phyloP scores from a whole-genome alignment of 2,329 filamentous ascomycete genomes.

The Alternaria dauci region DNA sequence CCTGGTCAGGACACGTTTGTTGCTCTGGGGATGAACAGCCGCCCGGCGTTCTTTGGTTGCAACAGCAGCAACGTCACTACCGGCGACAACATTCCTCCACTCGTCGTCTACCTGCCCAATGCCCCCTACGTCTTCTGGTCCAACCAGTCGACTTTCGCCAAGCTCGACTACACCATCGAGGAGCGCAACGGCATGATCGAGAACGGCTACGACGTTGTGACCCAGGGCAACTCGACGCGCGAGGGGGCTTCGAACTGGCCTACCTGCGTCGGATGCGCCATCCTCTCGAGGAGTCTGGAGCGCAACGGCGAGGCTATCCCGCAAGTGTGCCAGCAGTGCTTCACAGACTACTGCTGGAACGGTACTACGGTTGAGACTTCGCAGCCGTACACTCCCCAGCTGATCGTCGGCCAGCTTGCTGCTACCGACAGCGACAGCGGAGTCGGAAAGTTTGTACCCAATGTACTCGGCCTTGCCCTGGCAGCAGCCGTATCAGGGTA shows the following conservation, averaged over 20 bases:
- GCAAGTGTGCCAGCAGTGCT: conserved; percentile 77
- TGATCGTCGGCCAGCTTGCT: conserved; percentile 27
- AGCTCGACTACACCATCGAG: conserved; percentile 67
- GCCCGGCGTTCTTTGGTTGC: conserved; percentile 84
- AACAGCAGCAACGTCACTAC: conserved; percentile 68
- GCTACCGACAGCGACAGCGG: conserved; percentile 33
- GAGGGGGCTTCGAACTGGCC: conserved; percentile 73
- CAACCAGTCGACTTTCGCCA: conserved; percentile 79
- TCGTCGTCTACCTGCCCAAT: conserved; percentile 90
- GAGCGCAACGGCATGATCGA: conserved; percentile 81
- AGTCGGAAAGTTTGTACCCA: conserved; percentile 35
- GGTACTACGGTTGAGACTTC: conserved; percentile 65
- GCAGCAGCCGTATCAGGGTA: conserved; percentile 28
- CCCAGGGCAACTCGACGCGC: conserved; percentile 79
- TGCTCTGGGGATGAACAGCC: conserved; percentile 76
- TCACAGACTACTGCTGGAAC: conserved; percentile 89
- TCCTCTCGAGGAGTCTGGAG: conserved; percentile 77
- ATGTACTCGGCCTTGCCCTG: conserved; percentile 27
- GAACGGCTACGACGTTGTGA: conserved; percentile 87
- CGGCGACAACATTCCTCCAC: conserved; percentile 61
- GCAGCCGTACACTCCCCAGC: conserved; percentile 38
- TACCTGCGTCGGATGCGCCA: conserved; percentile 85
- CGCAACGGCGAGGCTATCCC: conserved; percentile 75
- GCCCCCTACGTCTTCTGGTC: conserved; percentile 77
- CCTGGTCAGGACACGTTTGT: conserved; percentile 81